These are phyloP conservation scores for Gossypium ekmanianum DNA, from an alignment of 345 rosid genomes.

Conservation along the genomic window DNA sequence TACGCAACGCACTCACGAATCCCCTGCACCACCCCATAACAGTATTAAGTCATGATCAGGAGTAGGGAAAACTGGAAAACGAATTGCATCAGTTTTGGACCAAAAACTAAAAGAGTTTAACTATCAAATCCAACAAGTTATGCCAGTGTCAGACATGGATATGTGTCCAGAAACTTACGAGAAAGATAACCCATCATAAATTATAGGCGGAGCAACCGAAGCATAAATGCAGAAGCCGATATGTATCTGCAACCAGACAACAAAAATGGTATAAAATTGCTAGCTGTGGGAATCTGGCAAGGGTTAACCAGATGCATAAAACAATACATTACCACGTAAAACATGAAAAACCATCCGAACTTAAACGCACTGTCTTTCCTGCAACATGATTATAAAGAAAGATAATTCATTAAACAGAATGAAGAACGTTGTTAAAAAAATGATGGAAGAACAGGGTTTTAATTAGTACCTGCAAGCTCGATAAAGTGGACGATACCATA, in stretches of 20 bases:
- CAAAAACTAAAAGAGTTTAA: not conserved
- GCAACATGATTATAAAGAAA: constrained; percentile 23
- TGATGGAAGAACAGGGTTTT: not conserved
- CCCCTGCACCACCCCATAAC: not conserved
- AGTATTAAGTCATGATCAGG: not conserved
- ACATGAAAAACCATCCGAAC: constrained; percentile 87
- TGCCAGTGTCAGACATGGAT: not conserved
- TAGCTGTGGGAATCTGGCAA: not conserved
- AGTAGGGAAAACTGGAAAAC: not conserved
- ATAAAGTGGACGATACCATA: constrained; percentile 96
- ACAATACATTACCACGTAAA: constrained; percentile 31
- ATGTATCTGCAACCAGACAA: constrained; percentile 54
- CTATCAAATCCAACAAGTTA: not conserved
- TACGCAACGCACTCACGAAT: constrained; percentile 8
- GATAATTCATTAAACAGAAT: not conserved
- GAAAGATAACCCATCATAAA: constrained; percentile 79
- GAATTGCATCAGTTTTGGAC: not conserved
- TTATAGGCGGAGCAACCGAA: constrained; percentile 80
- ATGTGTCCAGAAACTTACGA: constrained; percentile 48
- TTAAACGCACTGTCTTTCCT: constrained; percentile 86
- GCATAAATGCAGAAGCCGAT: constrained; percentile 69
- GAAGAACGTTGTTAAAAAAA: not conserved
- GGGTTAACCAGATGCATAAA: not conserved
- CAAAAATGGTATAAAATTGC: not conserved
- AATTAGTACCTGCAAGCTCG: constrained; percentile 70